Evolutionary conservation across 1,284 basidiomycete species (phyloP), one percentile per base, ranked within the genome.

Genomic region (Mycosarcoma mackinlayi): DNA sequence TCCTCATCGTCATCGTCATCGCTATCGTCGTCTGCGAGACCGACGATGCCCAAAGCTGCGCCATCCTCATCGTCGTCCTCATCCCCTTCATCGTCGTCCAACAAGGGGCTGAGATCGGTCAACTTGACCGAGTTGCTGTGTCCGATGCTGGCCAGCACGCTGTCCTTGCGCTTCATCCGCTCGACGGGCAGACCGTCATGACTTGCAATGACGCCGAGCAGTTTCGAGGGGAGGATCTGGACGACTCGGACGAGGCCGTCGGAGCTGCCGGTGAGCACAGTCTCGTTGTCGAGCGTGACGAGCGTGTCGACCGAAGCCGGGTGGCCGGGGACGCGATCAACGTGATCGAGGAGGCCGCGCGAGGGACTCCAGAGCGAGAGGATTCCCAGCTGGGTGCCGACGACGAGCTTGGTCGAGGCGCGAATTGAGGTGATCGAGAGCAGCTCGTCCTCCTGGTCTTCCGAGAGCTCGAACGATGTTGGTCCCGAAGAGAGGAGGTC

Each of bases 401-500:
- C 91, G 4, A 94, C 89, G 13, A 90, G 86, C 83, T 96, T 96
- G 27, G 88, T 85, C 3, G 86, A 89, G 14, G 91, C 88, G 85
- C 91, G 92, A 79, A 97, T 92, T 6, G 91, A 83, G 14, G 90
- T 88, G 50, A 94, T 88, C 4, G 91, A 92, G 6, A 97, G 86
- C 24, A 97, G 85, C 80, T 97, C 94, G 81, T 98, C 94, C 81
- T 97, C 94, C 83, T 98, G 94, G 84, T 97, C 92, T 79, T 95
- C 93, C 16, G 76, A 79, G 89, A 92, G 79, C 88, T 93, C 31
- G 89, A 89, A 68, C 90, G 88, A 35, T 92, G 88, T 61, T 4
- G 69, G 62, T 5, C 61, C 65, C 0, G 64, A 66, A n/a, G 46
- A 46, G 6, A 69, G 42, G 0, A 78, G 46, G 77, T 98, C 94